Evolutionary conservation across 371 early-diverging fungal genomes (phyloP).

Genomic region (Mucor irregularis): DNA sequence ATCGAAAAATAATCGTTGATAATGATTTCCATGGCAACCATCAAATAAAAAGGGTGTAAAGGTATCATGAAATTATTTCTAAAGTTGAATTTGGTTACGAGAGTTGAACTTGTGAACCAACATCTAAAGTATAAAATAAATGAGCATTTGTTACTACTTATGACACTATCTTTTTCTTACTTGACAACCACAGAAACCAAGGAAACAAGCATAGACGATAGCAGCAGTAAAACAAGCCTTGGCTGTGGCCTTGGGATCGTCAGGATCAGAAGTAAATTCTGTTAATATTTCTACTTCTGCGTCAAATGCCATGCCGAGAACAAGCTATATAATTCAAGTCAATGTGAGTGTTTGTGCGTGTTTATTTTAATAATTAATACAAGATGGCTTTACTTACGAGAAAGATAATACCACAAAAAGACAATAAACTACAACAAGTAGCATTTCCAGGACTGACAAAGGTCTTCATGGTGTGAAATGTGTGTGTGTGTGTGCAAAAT

Average conservation of each 20-base stretch:
- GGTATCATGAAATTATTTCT: no score
- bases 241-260: slow-evolving; percentile 65
- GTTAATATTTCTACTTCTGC: slow-evolving; percentile 66
- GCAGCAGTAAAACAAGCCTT: slow-evolving; percentile 70
- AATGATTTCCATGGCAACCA: neutral
- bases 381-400: slow-evolving; percentile 20
- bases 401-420: slow-evolving; percentile 30
- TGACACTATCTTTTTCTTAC: slow-evolving; percentile 40
- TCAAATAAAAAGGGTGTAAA: no score
- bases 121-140: slow-evolving; percentile 16
- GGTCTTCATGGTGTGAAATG: slow-evolving; percentile 21
- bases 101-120: slow-evolving; percentile 54
- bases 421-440: slow-evolving; percentile 26
- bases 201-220: slow-evolving; percentile 67
- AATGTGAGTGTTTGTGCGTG: no score
- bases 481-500: no score
- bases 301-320: slow-evolving; percentile 65
- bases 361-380: slow-evolving; percentile 3
- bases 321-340: slow-evolving; percentile 30
- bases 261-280: slow-evolving; percentile 62
- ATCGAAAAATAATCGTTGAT: neutral
- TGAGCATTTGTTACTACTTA: neutral
- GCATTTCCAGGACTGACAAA: slow-evolving; percentile 31
- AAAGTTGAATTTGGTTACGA: slow-evolving; percentile 53
- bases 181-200: slow-evolving; percentile 70